Percentiles rank a stretch among this genome's conserved stretches.
These are phyloP conservation scores for Fistulinella prunicolor DNA, from an alignment of 768 basidiomycete species.

Conservation along the genomic window DNA sequence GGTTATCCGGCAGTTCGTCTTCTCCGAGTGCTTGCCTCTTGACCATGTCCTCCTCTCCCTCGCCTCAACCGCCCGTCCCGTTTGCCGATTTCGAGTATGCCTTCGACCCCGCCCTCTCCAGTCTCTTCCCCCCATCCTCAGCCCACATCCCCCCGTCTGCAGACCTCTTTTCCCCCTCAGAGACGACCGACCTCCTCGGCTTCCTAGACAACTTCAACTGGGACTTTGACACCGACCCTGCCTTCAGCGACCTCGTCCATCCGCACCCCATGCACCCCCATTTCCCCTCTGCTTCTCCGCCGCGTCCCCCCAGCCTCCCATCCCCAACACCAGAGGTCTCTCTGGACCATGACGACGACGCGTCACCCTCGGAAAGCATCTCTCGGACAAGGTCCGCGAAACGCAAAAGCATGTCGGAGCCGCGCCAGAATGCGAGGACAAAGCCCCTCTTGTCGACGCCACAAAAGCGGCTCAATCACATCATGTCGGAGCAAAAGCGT, in stretches of 20 bases:
- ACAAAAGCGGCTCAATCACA: slow-evolving; percentile 88
- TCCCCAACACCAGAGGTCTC: slow-evolving; percentile 6
- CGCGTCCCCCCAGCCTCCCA: too few species aligned
- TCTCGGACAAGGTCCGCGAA: slow-evolving; percentile 13
- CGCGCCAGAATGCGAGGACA: slow-evolving; percentile 34
- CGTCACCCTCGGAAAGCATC: slow-evolving; percentile 9
- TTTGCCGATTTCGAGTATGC: slow-evolving; percentile 70
- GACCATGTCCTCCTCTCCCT: slow-evolving; percentile 28
- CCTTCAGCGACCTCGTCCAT: slow-evolving; percentile 10
- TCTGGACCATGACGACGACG: slow-evolving; percentile 9
- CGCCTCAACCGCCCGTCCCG: slow-evolving; percentile 49
- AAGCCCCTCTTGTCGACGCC: slow-evolving; percentile 77
- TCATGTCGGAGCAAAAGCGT: slow-evolving; percentile 92
- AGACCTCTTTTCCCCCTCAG: slow-evolving; percentile 74
- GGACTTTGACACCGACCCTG: slow-evolving; percentile 51
- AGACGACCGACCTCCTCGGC: slow-evolving; percentile 74
- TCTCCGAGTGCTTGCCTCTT: background rate
- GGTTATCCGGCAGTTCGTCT: slow-evolving; percentile 18
- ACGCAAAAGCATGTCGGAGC: slow-evolving; percentile 24
- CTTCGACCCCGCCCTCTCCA: slow-evolving; percentile 61
- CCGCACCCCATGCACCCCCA: background rate
- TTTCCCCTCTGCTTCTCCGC: too few species aligned
- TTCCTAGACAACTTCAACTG: slow-evolving; percentile 81
- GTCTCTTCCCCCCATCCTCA: slow-evolving; percentile 55
- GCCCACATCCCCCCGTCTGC: slow-evolving; percentile 67